phyloP scores from a whole-genome alignment of 768 basidiomycete species.

The Rhodotorula paludigena region DNA sequence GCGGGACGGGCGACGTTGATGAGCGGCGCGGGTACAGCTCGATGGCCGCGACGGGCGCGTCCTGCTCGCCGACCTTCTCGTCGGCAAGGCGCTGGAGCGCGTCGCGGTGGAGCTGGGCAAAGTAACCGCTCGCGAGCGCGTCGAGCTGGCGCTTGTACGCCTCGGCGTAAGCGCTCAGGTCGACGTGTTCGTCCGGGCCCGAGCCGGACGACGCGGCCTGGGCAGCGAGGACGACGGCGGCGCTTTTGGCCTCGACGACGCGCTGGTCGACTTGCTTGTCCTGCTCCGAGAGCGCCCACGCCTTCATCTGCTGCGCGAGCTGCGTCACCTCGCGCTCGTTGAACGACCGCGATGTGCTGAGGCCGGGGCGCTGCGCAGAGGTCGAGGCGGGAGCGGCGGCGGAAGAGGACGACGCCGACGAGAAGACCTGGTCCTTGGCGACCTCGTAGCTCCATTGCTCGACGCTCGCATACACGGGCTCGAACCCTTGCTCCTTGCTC shows the following conservation, averaged over 20 bases:
- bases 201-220: slow-evolving; percentile 1
- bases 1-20: not conserved
- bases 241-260: slow-evolving; percentile 23
- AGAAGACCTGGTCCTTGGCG: slow-evolving; percentile 19
- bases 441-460: slow-evolving; percentile 30
- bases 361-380: not conserved
- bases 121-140: slow-evolving; percentile 38
- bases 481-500: slow-evolving; percentile 7
- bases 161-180: slow-evolving; percentile 33
- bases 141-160: slow-evolving; percentile 35
- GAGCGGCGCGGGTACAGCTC: too few species aligned
- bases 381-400: not conserved
- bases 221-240: slow-evolving; percentile 32
- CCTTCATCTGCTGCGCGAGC: slow-evolving; percentile 34
- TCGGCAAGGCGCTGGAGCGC: slow-evolving; percentile 29
- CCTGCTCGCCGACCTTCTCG: not conserved
- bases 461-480: slow-evolving; percentile 28
- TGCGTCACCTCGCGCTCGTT: slow-evolving; percentile 17
- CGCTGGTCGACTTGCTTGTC: slow-evolving; percentile 31
- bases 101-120: slow-evolving; percentile 37
- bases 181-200: not conserved
- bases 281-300: slow-evolving; percentile 32
- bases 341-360: slow-evolving; percentile 7
- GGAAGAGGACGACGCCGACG: not conserved
- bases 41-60: not conserved